Conservation (phyloP, 257 asterid genomes). For the Solanum acaule region DNA sequence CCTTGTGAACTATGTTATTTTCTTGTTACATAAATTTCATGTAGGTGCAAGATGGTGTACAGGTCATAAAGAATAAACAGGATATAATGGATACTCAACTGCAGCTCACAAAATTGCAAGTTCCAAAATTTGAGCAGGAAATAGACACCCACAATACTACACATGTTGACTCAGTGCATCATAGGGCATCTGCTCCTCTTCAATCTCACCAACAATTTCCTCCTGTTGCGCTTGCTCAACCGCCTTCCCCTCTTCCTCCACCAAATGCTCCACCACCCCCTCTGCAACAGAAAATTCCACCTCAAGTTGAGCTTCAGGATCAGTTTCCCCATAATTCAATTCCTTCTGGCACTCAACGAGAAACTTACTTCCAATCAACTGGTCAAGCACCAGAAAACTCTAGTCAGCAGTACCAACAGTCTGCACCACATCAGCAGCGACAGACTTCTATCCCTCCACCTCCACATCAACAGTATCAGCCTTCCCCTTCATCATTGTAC, state of each 20-base stretch:
- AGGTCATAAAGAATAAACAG: constrained; percentile 63
- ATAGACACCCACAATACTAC: constrained; percentile 32
- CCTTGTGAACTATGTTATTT: not conserved
- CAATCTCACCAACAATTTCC: constrained; percentile 50
- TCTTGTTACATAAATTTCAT: constrained; percentile 3
- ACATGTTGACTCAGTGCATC: constrained; percentile 32
- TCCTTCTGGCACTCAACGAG: constrained; percentile 40
- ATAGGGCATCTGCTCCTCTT: constrained; percentile 27
- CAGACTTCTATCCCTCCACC: constrained; percentile 14
- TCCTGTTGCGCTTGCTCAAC: constrained; percentile 21
- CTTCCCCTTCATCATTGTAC: constrained; percentile 41
- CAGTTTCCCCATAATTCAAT: constrained; percentile 43
- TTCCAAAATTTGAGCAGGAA: constrained; percentile 40
- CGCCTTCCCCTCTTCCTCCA: constrained; percentile 23
- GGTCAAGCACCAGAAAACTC: constrained; percentile 47
- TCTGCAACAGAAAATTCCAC: constrained; percentile 39
- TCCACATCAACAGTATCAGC: constrained; percentile 36
- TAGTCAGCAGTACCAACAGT: constrained; percentile 49
- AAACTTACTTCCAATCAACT: constrained; percentile 50
- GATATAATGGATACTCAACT: constrained; percentile 62
- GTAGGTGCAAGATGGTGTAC: constrained; percentile 76
- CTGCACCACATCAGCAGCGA: constrained; percentile 26
- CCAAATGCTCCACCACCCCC: constrained; percentile 31
- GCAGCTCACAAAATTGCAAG: constrained; percentile 53
- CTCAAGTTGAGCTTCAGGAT: constrained; percentile 46